These are phyloP conservation scores for Dictyostelium purpureum DNA, from an alignment of 78 protist species.

Conservation along the genomic window DNA sequence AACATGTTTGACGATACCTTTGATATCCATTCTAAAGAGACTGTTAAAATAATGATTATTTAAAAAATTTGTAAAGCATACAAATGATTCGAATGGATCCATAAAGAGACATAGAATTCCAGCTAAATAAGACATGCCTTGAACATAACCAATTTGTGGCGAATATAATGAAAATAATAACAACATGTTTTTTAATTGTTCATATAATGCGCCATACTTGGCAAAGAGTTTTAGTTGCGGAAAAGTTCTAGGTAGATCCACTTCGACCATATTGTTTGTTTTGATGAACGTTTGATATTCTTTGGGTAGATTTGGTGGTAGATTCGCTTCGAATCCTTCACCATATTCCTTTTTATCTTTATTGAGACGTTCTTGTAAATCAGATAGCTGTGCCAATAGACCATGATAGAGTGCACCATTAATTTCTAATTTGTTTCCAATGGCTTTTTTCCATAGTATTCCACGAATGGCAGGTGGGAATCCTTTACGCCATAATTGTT, in stretches of 20 bases:
- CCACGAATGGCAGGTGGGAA: constrained; percentile 11
- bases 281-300: background rate
- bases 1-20: constrained; percentile 54
- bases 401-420: background rate
- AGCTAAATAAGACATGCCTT: constrained; percentile 88
- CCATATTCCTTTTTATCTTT: background rate
- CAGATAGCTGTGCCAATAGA: background rate
- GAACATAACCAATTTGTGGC: constrained; percentile 90
- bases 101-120: constrained; percentile 42
- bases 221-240: constrained; percentile 67
- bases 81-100: constrained; percentile 59
- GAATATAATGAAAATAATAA: constrained; percentile 64
- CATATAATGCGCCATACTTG: constrained; percentile 51
- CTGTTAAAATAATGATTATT: constrained; percentile 72
- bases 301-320: background rate
- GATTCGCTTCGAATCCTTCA: background rate
- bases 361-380: background rate
- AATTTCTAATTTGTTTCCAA: constrained; percentile 42
- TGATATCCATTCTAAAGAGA: constrained; percentile 64
- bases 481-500: constrained; percentile 38
- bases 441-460: constrained; percentile 23
- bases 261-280: constrained; percentile 28
- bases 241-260: constrained; percentile 88
- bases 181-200: constrained; percentile 34
- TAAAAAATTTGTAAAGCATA: constrained; percentile 58